A percentile compares a stretch with the other conserved stretches of the same genome.
phyloP scores from a whole-genome alignment of 192 early-diverging fungal genomes.

The Entophlyctis luteolus region DNA sequence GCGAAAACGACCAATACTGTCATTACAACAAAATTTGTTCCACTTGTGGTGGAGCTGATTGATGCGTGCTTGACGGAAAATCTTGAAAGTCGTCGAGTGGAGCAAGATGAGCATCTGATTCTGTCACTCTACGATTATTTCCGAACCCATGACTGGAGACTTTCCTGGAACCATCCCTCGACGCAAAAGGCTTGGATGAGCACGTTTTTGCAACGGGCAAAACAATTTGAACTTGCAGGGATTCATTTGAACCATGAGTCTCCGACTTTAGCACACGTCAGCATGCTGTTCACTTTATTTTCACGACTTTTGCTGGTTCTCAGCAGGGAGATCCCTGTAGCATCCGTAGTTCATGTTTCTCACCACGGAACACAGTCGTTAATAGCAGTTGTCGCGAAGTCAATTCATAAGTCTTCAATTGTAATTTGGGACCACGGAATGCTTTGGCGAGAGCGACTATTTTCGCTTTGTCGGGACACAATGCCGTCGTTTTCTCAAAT shows the following conservation, averaged over 20 bases:
- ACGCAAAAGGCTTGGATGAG: constrained; percentile 43
- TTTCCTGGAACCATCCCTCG: constrained; percentile 33
- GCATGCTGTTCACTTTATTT: constrained; percentile 38
- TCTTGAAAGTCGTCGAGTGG: constrained; percentile 6
- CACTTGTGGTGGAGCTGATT: constrained; percentile 35
- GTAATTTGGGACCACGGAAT: constrained; percentile 49
- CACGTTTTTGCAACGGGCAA: constrained; percentile 22
- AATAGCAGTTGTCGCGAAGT: constrained; percentile 42
- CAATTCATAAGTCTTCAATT: constrained; percentile 28
- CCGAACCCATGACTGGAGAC: constrained; percentile 36
- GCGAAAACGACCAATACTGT: constrained; percentile 29
- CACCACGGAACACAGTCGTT: constrained; percentile 50
- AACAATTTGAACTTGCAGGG: constrained; percentile 7
- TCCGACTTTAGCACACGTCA: constrained; percentile 39
- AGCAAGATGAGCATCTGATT: constrained; percentile 41
- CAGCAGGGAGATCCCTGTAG: constrained; percentile 29
- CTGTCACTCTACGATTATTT: constrained; percentile 40
- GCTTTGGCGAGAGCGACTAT: constrained; percentile 46
- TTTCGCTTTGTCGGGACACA: constrained; percentile 37
- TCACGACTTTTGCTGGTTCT: constrained; percentile 33
- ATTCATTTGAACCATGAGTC: constrained; percentile 33
- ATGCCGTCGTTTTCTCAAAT: constrained; percentile 46
- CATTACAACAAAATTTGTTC: constrained; percentile 28
- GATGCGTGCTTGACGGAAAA: constrained; percentile 27
- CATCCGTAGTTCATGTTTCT: constrained; percentile 41